These are phyloP conservation scores for Mycena haematopus DNA, from an alignment of 768 basidiomycete genomes.

Conservation along the genomic window DNA sequence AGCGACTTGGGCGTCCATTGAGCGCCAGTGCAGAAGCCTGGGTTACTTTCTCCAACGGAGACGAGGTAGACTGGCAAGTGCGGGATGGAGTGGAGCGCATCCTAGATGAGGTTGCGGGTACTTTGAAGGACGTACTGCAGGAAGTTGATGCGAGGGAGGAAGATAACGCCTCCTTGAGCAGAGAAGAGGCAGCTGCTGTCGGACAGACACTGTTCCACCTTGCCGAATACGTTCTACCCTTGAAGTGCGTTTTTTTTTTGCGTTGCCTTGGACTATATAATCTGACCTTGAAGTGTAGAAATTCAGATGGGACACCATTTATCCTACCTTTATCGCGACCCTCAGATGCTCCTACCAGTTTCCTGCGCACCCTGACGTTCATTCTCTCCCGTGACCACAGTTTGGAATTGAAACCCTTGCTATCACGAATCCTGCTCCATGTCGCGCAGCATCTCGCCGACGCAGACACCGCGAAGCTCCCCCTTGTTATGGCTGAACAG, in stretches of 20 bases:
- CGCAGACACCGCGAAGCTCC: conserved; percentile 65
- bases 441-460: conserved; percentile 77
- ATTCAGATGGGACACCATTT: conserved; percentile 49
- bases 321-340: conserved; percentile 62
- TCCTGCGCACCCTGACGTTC: conserved; percentile 67
- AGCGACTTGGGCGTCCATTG: conserved; percentile 59
- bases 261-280: conserved; percentile 5
- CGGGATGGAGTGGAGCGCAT: conserved; percentile 56
- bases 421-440: conserved; percentile 68
- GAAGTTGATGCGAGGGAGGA: conserved; percentile 75
- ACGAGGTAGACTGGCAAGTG: conserved; percentile 35
- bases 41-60: conserved; percentile 50
- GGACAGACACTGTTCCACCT: conserved; percentile 68
- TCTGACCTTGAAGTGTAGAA: conserved; percentile 37
- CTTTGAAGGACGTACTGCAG: conserved; percentile 75
- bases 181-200: conserved; percentile 71
- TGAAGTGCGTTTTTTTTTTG: conserved; percentile 61
- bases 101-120: conserved; percentile 71
- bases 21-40: conserved; percentile 64
- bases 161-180: conserved; percentile 54
- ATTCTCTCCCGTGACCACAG: conserved; percentile 70
- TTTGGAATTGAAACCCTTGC: conserved; percentile 61
- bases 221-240: conserved; percentile 58
- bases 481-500: conserved; percentile 67
- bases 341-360: conserved; percentile 60